These are phyloP conservation scores for Fusarium abutilonis DNA, from an alignment of 2,329 filamentous ascomycete species.

Conservation along the genomic window DNA sequence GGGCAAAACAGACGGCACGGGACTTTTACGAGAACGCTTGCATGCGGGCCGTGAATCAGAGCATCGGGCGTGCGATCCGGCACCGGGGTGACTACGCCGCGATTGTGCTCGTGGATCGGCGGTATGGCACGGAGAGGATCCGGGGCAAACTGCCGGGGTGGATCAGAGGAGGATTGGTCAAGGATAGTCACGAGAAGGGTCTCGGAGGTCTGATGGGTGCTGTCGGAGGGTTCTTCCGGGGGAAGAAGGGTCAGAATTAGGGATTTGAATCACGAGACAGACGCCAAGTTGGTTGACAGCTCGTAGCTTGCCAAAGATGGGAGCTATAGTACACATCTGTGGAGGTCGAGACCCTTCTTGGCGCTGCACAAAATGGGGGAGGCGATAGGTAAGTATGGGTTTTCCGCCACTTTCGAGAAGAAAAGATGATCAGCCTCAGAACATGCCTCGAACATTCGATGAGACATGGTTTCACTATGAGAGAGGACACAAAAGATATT, in stretches of 20 bases:
- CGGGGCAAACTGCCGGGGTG: slow-evolving; percentile 84
- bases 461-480: slow-evolving; percentile 3
- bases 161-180: slow-evolving; percentile 78
- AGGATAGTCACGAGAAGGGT: slow-evolving; percentile 59
- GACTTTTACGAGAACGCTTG: slow-evolving; percentile 95
- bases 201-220: slow-evolving; percentile 68
- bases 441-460: slow-evolving; percentile 42
- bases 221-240: slow-evolving; percentile 67
- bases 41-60: slow-evolving; percentile 97
- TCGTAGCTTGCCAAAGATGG: slow-evolving; percentile 25
- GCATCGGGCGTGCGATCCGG: slow-evolving; percentile 89
- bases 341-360: slow-evolving; percentile 36
- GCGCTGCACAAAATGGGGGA: slow-evolving; percentile 17
- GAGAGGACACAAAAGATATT: neutral
- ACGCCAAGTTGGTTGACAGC: neutral
- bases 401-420: slow-evolving; percentile 19
- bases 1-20: slow-evolving; percentile 67
- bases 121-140: slow-evolving; percentile 80
- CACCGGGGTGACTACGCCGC: slow-evolving; percentile 90
- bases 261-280: too few species aligned
- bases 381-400: slow-evolving; percentile 22
- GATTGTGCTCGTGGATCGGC: slow-evolving; percentile 83
- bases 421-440: slow-evolving; percentile 26
- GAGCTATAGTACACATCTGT: slow-evolving; percentile 12
- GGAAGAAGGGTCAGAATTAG: slow-evolving; percentile 51